Evolutionary conservation across 148 eudicot species (phyloP).

Genomic region (Agrostemma githago): DNA sequence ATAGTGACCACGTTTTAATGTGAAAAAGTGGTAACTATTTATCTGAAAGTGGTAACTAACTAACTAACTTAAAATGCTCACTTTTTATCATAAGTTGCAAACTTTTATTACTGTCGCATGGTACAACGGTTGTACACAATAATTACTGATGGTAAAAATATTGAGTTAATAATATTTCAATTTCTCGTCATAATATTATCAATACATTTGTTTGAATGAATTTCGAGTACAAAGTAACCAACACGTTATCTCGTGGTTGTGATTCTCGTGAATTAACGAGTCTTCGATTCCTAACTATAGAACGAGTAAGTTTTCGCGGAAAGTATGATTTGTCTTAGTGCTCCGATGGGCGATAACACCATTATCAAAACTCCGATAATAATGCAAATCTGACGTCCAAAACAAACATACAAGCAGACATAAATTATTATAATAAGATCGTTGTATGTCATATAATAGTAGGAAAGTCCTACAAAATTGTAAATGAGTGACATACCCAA

Average conservation of each 20-base stretch:
- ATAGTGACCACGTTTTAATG: too few species aligned
- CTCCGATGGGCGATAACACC: conserved; percentile 38
- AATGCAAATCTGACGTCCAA: conserved; percentile 25
- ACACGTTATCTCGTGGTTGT: neutral
- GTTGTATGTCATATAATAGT: neutral
- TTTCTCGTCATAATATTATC: neutral
- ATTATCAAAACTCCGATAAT: conserved; percentile 29
- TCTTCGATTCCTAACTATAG: conserved; percentile 15
- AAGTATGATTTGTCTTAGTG: conserved; percentile 27
- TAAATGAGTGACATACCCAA: conserved; percentile 28
- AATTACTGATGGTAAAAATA: too few species aligned
- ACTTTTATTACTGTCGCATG: too few species aligned
- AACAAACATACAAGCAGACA: neutral
- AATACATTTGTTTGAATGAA: neutral
- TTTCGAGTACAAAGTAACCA: neutral
- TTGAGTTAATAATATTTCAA: too few species aligned
- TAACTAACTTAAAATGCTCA: neutral
- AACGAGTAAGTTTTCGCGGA: conserved; percentile 28
- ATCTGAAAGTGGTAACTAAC: too few species aligned
- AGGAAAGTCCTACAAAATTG: too few species aligned
- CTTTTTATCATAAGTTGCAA: neutral
- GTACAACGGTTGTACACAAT: too few species aligned
- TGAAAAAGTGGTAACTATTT: too few species aligned
- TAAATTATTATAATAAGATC: neutral
- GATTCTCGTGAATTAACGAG: neutral